Evolutionary conservation across 2,329 filamentous ascomycete species (phyloP), one percentile per base, ranked within the genome.

Genomic region (Colletotrichum sp.): DNA sequence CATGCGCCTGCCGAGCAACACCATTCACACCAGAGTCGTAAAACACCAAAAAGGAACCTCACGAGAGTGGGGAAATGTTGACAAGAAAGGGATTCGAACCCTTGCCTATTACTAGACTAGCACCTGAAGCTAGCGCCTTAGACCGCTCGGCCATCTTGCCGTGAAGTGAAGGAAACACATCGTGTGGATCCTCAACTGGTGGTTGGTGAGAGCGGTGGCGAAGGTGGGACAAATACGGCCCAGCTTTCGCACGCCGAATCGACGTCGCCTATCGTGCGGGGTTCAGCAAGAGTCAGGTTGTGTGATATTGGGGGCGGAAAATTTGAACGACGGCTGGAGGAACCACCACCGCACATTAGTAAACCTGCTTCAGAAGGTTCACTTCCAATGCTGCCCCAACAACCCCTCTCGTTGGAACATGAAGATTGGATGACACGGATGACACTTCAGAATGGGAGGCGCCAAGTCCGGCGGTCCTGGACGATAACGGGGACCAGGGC

Each of bases 81-180:
- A 61, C 54, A 51, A 58, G 61, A 61, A 34, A 24, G 67, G 61
- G 55, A 61, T 65, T 31, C 59, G 66, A 64, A 36, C 66, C 27
- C 36, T 11, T 21, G 59, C 43, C 36, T 34, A 36, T 54, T 29
- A 8, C 58, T 55, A n/a, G 57, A 72, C 66, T 55, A 62, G 65
- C 66, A 65, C 27, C 27, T 47, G 36, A 70, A 69, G 57, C 58
- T 64, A 62, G 54, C 61, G 67, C 59, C 61, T 70, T 70, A 63
- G 43, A 58, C 61, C 66, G 66, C 43, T 70, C 57, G 67, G 67
- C 36, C 54, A 65, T 70, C 54, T 64, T 63, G 61, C 59, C 62
- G 24, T 62, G 16, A 33, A 12, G n/a, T 24, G 38, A 31, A 8
- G 11, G 18, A 18, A 21, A 54, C 33, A 27, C n/a, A 43, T 21